Percentiles rank a stretch among this genome's conserved stretches.
Evolutionary conservation across 805 yeast species (phyloP).

Genomic region (Metschnikowia vanudenii): DNA sequence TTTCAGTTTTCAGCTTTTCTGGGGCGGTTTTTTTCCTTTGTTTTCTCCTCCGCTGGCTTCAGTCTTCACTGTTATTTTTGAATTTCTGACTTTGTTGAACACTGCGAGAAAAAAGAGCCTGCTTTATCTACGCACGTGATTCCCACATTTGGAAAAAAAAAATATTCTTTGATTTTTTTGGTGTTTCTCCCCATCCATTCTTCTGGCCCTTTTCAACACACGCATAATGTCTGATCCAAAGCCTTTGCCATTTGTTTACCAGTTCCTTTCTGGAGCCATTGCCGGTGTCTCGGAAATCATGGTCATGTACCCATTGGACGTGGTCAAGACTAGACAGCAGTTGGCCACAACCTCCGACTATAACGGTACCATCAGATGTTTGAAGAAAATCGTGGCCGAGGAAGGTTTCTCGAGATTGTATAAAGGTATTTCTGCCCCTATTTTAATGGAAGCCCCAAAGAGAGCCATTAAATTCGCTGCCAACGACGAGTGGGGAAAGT

Average conservation of each 20-base stretch:
- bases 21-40: not conserved
- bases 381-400: slow-evolving; percentile 74
- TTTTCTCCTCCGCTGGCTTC: not conserved
- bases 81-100: not conserved
- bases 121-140: not conserved
- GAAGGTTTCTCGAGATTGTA: slow-evolving; percentile 86
- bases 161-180: not conserved
- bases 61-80: too few species aligned
- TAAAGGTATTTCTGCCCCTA: slow-evolving; percentile 94
- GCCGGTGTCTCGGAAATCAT: slow-evolving; percentile 97
- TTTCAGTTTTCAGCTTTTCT: too few species aligned
- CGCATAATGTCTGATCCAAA: slow-evolving; percentile 27
- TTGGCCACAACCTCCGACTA: slow-evolving; percentile 64
- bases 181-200: too few species aligned
- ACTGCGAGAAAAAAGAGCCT: too few species aligned
- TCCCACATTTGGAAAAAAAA: not conserved
- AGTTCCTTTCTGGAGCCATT: slow-evolving; percentile 83
- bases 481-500: slow-evolving; percentile 92
- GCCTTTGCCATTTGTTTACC: slow-evolving; percentile 81
- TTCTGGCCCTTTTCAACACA: not conserved
- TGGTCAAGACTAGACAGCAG: slow-evolving; percentile 95
- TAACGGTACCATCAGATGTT: slow-evolving; percentile 80
- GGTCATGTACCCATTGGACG: slow-evolving; percentile 95
- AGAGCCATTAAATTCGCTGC: slow-evolving; percentile 99
- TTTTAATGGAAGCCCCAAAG: slow-evolving; percentile 98